Evolutionary conservation across 805 yeast genomes (phyloP).

Genomic region (Wickerhamiella shivajii): DNA sequence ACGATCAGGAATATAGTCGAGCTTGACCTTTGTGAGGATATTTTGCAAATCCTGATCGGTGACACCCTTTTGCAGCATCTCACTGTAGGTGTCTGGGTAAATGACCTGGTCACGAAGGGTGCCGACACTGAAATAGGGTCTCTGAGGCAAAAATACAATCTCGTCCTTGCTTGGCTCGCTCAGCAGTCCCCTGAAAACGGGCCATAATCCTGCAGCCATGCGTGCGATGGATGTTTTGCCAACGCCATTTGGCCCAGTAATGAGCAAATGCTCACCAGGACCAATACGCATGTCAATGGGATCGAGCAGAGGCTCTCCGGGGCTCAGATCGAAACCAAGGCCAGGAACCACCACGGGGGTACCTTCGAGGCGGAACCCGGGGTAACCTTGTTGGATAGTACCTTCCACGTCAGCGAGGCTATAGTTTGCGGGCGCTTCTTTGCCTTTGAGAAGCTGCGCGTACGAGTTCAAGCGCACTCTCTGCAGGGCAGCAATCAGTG

Average conservation of each 20-base stretch:
- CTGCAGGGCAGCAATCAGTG: constrained; percentile 60
- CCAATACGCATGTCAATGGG: constrained; percentile 47
- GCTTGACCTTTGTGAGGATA: constrained; percentile 58
- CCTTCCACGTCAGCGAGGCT: constrained; percentile 48
- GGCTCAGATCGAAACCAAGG: constrained; percentile 20
- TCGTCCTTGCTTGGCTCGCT: constrained; percentile 50
- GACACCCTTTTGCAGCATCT: constrained; percentile 57
- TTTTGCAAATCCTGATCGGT: constrained; percentile 55
- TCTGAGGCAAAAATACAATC: constrained; percentile 69
- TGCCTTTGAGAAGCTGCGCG: constrained; percentile 6
- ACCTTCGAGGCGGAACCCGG: constrained; percentile 70
- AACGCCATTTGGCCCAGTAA: constrained; percentile 76
- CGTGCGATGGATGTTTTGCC: constrained; percentile 84
- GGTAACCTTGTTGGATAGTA: constrained; percentile 60
- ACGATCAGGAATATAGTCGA: constrained; percentile 66
- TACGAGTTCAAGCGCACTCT: constrained; percentile 51
- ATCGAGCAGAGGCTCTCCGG: constrained; percentile 45
- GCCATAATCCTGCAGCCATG: constrained; percentile 82
- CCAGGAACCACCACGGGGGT: constrained; percentile 70
- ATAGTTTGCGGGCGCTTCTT: constrained; percentile 12
- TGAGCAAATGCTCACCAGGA: constrained; percentile 54
- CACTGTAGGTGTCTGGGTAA: constrained; percentile 67
- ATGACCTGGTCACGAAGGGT: constrained; percentile 83
- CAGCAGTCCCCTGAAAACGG: constrained; percentile 65
- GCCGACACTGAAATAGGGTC: constrained; percentile 66